Percentiles rank a stretch among this genome's conserved stretches.
phyloP scores from a whole-genome alignment of 192 early-diverging fungal species.

The Rhizoclosmatium globosum region DNA sequence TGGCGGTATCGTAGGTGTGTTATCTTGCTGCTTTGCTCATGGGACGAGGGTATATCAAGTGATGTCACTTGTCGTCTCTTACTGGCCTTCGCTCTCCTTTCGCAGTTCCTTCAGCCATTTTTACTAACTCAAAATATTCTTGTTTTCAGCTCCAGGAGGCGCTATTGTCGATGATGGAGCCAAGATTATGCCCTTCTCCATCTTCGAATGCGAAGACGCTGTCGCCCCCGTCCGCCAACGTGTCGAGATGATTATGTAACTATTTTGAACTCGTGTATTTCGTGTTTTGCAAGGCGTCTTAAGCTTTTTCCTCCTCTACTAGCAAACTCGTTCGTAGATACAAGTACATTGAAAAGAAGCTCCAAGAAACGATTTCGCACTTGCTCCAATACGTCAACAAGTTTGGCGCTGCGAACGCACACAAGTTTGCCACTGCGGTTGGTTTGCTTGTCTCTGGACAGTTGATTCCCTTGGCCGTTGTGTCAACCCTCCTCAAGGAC shows the following conservation, averaged over 20 bases:
- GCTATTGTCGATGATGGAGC: constrained; percentile 82
- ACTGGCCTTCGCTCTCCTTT: not conserved
- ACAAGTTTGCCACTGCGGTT: constrained; percentile 80
- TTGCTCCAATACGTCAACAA: constrained; percentile 92
- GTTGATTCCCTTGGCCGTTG: constrained; percentile 74
- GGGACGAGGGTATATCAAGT: not conserved
- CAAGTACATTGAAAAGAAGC: constrained; percentile 89
- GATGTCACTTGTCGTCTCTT: not conserved
- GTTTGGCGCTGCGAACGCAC: constrained; percentile 76
- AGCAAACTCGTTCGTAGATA: constrained; percentile 90
- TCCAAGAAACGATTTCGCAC: constrained; percentile 86
- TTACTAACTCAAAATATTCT: not conserved
- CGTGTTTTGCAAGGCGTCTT: too few species aligned
- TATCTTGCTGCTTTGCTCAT: constrained; percentile 7
- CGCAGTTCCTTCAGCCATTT: not conserved
- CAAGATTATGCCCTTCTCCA: constrained; percentile 82
- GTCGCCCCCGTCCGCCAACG: constrained; percentile 73
- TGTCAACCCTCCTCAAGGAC: constrained; percentile 86
- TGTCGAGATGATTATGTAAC: constrained; percentile 79
- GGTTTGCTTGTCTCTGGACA: constrained; percentile 76
- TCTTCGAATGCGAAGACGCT: constrained; percentile 76
- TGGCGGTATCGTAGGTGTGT: constrained; percentile 87
- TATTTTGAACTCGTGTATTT: not conserved
- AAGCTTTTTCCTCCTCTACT: not conserved
- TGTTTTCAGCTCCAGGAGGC: constrained; percentile 69